Evolutionary conservation across 1,284 basidiomycete genomes (phyloP), one percentile per base, ranked within the genome.

Genomic region (Cryptococcus deneoformans): DNA sequence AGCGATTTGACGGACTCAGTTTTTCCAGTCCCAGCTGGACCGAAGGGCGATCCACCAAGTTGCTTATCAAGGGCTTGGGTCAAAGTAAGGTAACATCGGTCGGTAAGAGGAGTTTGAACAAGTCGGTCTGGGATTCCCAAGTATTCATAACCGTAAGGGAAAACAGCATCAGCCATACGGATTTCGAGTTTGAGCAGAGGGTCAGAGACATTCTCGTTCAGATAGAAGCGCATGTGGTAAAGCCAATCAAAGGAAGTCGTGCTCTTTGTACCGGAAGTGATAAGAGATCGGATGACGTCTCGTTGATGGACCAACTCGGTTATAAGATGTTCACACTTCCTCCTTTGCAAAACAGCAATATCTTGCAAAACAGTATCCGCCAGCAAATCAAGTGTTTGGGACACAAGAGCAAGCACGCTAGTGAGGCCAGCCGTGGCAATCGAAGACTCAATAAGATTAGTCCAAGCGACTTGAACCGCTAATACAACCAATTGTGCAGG

Each of bases 1-100:
- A 99, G 87, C 1, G 96, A 95, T 77, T 99, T 99, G 73, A 99
- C 96, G 0, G 95, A 99, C 78, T 99, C 96, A 0, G 96, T 99
- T 82, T 99, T 99, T 85, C 92, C 94, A 58, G 96, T 99, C 72
- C 96, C 96, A 37, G 96, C 96, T 43, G 96, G 96, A 35, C 96
- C 96, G 73, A 99, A 99, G 0, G 96, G 96, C 44, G 95, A 88
- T 37, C 96, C 96, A 64, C 96, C 96, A 11, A 98, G 84, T 70
- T 97, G 92, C 67, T 87, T 90, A 70, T 94, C 87, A 61, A 99
- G 81, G 8, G 96, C 96, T 73, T 99, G 96, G 0, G 96, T 99
- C 47, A 99, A 80, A 0, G 95, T 98, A 52, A 99, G 83, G 79
- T 97, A 99, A 61, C 95, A 95, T 56, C 92, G 85, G 75, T 98